Base-by-base conservation (phyloP, 306 rosid genomes). In the Rosa rugosa region DNA sequence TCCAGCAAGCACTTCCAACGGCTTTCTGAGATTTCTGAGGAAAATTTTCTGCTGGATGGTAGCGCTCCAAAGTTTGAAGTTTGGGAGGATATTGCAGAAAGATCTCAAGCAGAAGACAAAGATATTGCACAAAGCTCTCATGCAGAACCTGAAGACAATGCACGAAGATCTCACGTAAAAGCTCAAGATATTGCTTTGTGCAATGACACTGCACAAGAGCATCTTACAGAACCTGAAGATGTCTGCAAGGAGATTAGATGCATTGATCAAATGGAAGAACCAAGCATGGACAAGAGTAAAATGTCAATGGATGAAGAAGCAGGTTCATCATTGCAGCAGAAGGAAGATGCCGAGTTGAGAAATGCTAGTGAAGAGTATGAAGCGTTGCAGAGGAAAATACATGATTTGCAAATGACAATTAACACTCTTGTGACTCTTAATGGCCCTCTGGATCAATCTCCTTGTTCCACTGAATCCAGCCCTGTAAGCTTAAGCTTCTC, bases 191-290 rank as follows among this genome's bases (percentile, higher is more conserved):
- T 51, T 72, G 45, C 11, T 31, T 31, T 46, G 47, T 46, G 25
- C 62, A 54, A 54, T 6, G 63, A 56, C 27, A n/a, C 12, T 56
- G 31, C 27, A 57, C 63, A 22, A 4, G 63, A 57, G 63, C 31
- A n/a, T 57, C 18, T 34, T 41, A 31, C 40, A 36, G 65, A 53
- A 38, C 18, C 49, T 54, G 50, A 73, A 54, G 50, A 54, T 38
- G 25, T 7, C 65, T 86, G 88, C 84, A 87, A 85, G 81, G 96
- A 91, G 76, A 88, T 89, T 67, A 86, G 60, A 45, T 86, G 89
- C 74, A 73, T 87, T 66, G 47, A 17, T 75, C 90, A 89, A 74
- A 60, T 50, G 67, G 86, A 86, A 69, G 88, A 85, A 76, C 65
- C 77, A 57, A 63, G 71, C 70, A 54, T 71, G 70, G 75, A 80